These are phyloP conservation scores for Gastrolobium bilobum DNA, from an alignment of 306 rosid genomes.

Conservation along the genomic window DNA sequence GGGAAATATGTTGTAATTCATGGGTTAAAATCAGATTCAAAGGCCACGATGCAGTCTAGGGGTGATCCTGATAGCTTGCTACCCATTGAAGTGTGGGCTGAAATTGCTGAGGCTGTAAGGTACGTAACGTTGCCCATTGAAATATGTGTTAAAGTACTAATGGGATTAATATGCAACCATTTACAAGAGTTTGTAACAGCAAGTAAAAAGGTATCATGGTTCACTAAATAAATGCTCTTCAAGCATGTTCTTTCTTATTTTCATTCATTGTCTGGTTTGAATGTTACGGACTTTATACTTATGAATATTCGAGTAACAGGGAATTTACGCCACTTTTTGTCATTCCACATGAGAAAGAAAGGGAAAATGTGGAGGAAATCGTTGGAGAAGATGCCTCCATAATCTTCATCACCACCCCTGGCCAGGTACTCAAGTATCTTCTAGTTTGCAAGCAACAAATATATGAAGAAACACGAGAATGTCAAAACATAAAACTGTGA, in stretches of 20 bases:
- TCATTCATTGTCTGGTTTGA: constrained; percentile 20
- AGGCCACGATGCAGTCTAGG: constrained; percentile 93
- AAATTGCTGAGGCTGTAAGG: constrained; percentile 63
- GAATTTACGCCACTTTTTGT: constrained; percentile 84
- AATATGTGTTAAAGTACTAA: neutral
- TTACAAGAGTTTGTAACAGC: neutral
- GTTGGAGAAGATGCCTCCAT: constrained; percentile 74
- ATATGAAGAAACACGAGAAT: neutral
- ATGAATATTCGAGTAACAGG: constrained; percentile 53
- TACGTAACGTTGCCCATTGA: constrained; percentile 16
- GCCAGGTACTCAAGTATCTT: constrained; percentile 67
- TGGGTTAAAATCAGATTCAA: constrained; percentile 86
- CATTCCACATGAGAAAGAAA: constrained; percentile 91
- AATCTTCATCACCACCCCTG: constrained; percentile 91
- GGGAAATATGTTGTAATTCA: constrained; percentile 88
- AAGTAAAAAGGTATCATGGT: constrained; percentile 16
- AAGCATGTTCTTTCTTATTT: constrained; percentile 4
- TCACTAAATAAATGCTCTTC: constrained; percentile 14
- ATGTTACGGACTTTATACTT: constrained; percentile 25
- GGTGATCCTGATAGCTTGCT: constrained; percentile 91
- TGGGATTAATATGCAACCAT: constrained; percentile 12
- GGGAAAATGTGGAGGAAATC: constrained; percentile 80
- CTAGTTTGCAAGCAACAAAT: constrained; percentile 28
- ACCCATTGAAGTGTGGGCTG: constrained; percentile 82
- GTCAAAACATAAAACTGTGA: constrained; percentile 8